Percentiles rank a stretch among this genome's conserved stretches.
Conservation (phyloP, 164 flowering plant genomes). For the Annona squamosa region DNA sequence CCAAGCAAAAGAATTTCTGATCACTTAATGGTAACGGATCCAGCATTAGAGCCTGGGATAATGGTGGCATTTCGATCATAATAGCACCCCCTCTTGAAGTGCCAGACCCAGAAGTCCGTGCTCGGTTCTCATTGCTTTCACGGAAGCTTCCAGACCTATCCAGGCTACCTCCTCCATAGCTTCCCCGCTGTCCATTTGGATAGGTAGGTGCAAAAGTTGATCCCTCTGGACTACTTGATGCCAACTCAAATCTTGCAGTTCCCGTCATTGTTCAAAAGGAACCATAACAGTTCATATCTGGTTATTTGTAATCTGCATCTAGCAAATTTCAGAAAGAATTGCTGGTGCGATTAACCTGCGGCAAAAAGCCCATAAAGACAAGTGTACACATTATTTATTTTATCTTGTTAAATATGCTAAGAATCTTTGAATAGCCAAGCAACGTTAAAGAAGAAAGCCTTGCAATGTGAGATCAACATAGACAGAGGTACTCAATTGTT, state of each 20-base stretch:
- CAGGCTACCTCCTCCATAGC: constrained; percentile 35
- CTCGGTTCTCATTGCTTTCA: constrained; percentile 48
- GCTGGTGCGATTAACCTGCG: neutral
- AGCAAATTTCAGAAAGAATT: neutral
- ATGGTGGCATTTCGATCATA: constrained; percentile 29
- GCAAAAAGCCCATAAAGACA: neutral
- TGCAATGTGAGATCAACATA: neutral
- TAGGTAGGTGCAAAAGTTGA: constrained; percentile 41
- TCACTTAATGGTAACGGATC: constrained; percentile 56
- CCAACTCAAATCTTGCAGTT: constrained; percentile 50
- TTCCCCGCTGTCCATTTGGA: constrained; percentile 55
- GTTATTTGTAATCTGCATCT: neutral
- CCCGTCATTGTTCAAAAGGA: constrained; percentile 48
- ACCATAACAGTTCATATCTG: constrained; percentile 14
- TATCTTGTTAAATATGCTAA: neutral
- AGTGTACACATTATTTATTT: neutral
- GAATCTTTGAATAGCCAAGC: neutral
- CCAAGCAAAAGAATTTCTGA: constrained; percentile 40
- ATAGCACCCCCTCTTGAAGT: constrained; percentile 6
- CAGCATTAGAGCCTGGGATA: constrained; percentile 46
- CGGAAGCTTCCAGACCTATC: constrained; percentile 80
- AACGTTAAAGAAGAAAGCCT: neutral
- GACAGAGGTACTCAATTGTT: neutral
- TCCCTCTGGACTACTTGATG: constrained; percentile 58
- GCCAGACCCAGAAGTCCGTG: constrained; percentile 31